Conservation (phyloP, 768 basidiomycete species). For the Hirschioporus abietinus region DNA sequence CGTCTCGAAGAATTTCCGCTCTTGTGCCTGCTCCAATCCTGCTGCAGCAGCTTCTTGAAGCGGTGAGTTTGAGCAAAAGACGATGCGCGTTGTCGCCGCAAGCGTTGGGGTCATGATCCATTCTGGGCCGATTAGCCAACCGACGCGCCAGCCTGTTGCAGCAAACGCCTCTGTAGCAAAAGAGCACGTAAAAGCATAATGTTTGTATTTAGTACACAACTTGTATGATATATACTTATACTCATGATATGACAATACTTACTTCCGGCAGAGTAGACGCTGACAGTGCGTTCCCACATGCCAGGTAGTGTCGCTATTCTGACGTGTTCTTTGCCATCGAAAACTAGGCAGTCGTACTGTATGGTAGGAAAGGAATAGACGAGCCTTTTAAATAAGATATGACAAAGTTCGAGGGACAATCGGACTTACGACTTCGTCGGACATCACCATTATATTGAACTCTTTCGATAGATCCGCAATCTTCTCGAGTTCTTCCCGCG, state of each 20-base stretch:
- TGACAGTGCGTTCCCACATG: slow-evolving; percentile 98
- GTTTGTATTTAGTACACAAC: neutral
- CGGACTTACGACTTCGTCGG: slow-evolving; percentile 88
- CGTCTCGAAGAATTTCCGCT: slow-evolving; percentile 70
- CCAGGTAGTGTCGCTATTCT: slow-evolving; percentile 92
- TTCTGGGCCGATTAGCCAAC: slow-evolving; percentile 89
- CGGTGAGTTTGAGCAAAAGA: slow-evolving; percentile 93
- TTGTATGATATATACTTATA: neutral
- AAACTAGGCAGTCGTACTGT: slow-evolving; percentile 92
- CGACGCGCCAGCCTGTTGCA: slow-evolving; percentile 95
- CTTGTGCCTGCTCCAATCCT: slow-evolving; percentile 76
- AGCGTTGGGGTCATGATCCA: slow-evolving; percentile 82
- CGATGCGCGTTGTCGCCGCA: slow-evolving; percentile 88
- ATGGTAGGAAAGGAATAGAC: neutral
- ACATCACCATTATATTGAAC: slow-evolving; percentile 86
- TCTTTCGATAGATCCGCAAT: slow-evolving; percentile 89
- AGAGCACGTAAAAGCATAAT: neutral
- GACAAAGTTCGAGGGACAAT: slow-evolving; percentile 2
- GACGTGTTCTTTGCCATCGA: slow-evolving; percentile 82
- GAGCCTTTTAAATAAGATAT: slow-evolving; percentile 3
- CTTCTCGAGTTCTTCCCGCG: slow-evolving; percentile 69
- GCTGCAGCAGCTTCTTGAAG: slow-evolving; percentile 89
- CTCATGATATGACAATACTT: slow-evolving; percentile 24
- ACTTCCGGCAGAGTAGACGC: slow-evolving; percentile 95
- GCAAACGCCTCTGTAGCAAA: slow-evolving; percentile 77